phyloP scores from a whole-genome alignment of 805 yeast species.

The Nematodospora valgi region DNA sequence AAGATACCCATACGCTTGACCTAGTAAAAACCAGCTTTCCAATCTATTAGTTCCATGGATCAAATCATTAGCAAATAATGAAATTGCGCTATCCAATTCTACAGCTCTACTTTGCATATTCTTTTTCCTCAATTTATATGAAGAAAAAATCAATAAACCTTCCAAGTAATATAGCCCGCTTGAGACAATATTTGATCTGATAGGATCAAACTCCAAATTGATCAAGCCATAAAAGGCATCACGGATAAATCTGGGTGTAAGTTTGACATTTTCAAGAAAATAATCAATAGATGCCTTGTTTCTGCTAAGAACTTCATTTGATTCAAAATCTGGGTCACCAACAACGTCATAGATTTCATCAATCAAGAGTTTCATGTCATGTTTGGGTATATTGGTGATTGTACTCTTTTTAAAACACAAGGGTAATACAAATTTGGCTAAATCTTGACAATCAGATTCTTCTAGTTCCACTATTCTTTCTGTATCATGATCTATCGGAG shows the following conservation, averaged over 20 bases:
- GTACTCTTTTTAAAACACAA: conserved; percentile 59
- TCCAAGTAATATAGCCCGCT: conserved; percentile 67
- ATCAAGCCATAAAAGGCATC: conserved; percentile 52
- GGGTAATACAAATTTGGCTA: conserved; percentile 51
- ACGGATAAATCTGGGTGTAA: conserved; percentile 45
- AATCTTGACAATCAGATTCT: conserved; percentile 25
- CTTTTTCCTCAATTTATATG: conserved; percentile 68
- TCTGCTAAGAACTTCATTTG: conserved; percentile 38
- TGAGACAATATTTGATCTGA: conserved; percentile 29
- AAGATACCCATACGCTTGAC: conserved; percentile 70
- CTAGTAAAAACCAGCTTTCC: conserved; percentile 85
- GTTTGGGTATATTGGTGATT: conserved; percentile 54
- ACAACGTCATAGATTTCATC: conserved; percentile 70
- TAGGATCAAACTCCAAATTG: conserved; percentile 21
- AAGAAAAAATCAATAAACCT: conserved; percentile 64
- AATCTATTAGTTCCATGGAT: conserved; percentile 61
- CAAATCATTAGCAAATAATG: conserved; percentile 63
- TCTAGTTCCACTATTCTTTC: conserved; percentile 27
- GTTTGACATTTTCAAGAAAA: conserved; percentile 42
- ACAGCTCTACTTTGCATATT: conserved; percentile 78
- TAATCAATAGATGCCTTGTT: conserved; percentile 46
- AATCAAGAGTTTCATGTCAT: conserved; percentile 67
- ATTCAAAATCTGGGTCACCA: conserved; percentile 57
- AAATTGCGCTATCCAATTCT: conserved; percentile 72
- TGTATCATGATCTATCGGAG: conserved; percentile 63